phyloP scores from a whole-genome alignment of 2,329 filamentous ascomycete genomes.

The Leptographium procerum region DNA sequence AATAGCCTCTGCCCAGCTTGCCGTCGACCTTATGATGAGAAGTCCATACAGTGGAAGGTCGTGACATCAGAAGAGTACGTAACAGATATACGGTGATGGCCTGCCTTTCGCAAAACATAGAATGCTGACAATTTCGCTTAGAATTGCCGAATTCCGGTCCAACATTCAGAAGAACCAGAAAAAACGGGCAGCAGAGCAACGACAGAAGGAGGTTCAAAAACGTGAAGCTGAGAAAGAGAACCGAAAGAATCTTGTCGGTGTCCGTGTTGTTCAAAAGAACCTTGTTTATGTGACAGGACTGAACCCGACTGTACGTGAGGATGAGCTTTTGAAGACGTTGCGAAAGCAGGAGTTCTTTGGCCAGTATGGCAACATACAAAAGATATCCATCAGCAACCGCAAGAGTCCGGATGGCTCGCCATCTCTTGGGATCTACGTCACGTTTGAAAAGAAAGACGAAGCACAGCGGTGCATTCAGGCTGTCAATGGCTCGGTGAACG shows the following conservation, averaged over 20 bases:
- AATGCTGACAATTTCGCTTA: constrained; percentile 19
- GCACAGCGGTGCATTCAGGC: constrained; percentile 81
- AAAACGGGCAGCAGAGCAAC: constrained; percentile 69
- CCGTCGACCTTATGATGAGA: constrained; percentile 88
- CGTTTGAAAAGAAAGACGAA: constrained; percentile 84
- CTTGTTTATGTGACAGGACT: constrained; percentile 95
- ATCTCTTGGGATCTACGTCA: constrained; percentile 96
- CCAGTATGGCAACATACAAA: constrained; percentile 96
- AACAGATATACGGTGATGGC: neutral
- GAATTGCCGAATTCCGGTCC: constrained; percentile 62
- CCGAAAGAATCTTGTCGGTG: constrained; percentile 88
- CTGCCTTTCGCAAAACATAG: neutral
- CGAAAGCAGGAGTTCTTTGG: constrained; percentile 91
- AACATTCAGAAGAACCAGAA: constrained; percentile 86
- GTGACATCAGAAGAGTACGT: constrained; percentile 89
- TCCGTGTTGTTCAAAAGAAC: constrained; percentile 96
- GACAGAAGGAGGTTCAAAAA: constrained; percentile 92
- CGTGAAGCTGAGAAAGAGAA: constrained; percentile 92
- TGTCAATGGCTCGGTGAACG: constrained; percentile 86
- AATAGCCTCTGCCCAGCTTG: constrained; percentile 97
- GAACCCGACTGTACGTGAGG: constrained; percentile 82
- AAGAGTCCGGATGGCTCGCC: constrained; percentile 69
- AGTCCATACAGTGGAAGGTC: constrained; percentile 93
- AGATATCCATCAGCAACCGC: constrained; percentile 95
- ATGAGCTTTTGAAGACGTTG: constrained; percentile 81